Evolutionary conservation across 2,329 filamentous ascomycete species (phyloP), one percentile per base, ranked within the genome.

Genomic region (Penicillium verrucosum): DNA sequence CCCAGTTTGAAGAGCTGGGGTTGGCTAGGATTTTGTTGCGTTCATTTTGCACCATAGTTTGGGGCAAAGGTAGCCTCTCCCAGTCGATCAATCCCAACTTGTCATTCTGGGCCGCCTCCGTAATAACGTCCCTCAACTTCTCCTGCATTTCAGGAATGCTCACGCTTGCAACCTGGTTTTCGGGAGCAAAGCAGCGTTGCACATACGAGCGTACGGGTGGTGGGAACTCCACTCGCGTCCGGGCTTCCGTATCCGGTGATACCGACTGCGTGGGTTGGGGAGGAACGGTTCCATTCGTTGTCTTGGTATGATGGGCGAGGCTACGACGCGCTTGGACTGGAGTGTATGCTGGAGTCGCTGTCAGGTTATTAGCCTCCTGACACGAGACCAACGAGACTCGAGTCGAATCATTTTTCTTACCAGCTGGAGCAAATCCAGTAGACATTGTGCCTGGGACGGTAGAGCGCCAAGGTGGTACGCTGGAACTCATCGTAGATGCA

Each of bases 71-170:
- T 78, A 95, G 84, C 27, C 78, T 82, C 61, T 89, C 84, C 94
- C 94, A 99, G 78, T 97, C 84, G 72, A 90, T 85, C 27, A 81
- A 81, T 70, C 88, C 81, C 69, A 97, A 83, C 54, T 83, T 82
- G 64, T 88, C 84, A 65, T 78, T 83, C 66, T 93, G 88, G 64
- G 90, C 92, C 61, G 90, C 90, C 53, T 86, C 81, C 59, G 88
- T 90, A 71, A 99, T 97, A 65, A 92, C 88, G 59, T 87, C 79
- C 75, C 93, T 96, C 61, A 99, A 80, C 70, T 92, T 95, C 58
- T 81, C 80, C 73, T 96, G 89, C 81, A 97, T 88, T 56, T 96
- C 91, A 51, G 81, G 68, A 51, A 83, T 82, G 49, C 78, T 73
- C 44, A 92, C 83, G 38, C 83, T 81, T 5, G 82, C 68, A 60